phyloP scores from a whole-genome alignment of 2,329 filamentous ascomycete genomes.

The Fusarium sp. region DNA sequence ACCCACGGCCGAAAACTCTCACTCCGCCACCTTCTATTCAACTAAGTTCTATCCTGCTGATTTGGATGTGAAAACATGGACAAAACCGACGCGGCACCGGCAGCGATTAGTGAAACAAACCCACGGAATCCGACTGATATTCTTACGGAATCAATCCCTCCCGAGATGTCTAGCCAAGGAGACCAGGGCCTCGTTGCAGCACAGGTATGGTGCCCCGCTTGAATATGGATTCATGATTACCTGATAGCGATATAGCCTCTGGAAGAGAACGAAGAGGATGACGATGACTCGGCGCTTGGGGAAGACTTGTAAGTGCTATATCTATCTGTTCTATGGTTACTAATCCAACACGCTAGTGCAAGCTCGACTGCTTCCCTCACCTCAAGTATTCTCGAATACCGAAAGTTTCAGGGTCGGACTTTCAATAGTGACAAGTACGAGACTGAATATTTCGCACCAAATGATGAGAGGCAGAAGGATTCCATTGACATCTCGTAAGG shows the following conservation, averaged over 20 bases:
- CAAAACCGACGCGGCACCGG: neutral
- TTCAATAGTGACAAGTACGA: neutral
- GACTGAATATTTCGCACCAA: neutral
- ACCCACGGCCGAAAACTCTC: too few relatives aligned
- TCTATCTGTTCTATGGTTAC: rapidly evolving
- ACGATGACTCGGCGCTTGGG: neutral
- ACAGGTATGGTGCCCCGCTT: neutral
- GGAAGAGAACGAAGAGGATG: neutral
- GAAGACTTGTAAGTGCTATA: neutral
- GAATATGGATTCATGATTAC: neutral
- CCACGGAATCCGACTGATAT: neutral
- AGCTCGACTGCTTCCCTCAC: slow-evolving; percentile 9
- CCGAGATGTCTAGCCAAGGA: neutral
- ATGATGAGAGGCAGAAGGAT: slow-evolving; percentile 9
- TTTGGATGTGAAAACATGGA: neutral
- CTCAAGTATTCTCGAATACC: slow-evolving; percentile 4
- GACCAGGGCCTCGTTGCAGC: neutral
- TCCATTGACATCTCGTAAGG: slow-evolving; percentile 16
- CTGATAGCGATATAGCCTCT: neutral
- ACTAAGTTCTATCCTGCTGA: neutral
- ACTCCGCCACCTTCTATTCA: neutral
- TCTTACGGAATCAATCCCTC: neutral
- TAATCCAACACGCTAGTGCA: neutral
- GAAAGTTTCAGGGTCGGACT: slow-evolving; percentile 5
- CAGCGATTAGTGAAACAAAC: neutral